A percentile compares a stretch with the other conserved stretches of the same genome.
Conservation (phyloP, 768 basidiomycete species). For the Boletus reticulatus region DNA sequence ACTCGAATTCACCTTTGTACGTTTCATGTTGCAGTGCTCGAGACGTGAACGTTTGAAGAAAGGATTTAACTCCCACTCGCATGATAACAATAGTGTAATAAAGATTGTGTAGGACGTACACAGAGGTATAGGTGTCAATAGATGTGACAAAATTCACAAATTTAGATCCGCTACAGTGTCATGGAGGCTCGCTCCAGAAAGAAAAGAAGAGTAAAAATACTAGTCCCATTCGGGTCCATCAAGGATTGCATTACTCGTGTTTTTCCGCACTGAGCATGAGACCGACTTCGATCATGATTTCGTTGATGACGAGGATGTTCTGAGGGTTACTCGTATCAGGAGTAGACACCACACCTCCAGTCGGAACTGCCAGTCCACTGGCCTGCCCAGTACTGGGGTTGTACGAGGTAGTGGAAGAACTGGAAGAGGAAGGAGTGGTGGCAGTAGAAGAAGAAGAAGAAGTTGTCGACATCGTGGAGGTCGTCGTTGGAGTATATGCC, state of each 20-base stretch:
- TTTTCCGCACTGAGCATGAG: slow-evolving; percentile 5
- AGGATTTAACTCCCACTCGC: neutral
- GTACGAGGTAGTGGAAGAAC: slow-evolving; percentile 16
- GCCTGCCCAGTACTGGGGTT: slow-evolving; percentile 12
- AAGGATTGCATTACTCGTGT: neutral
- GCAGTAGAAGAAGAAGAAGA: neutral
- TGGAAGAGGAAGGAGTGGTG: slow-evolving; percentile 10
- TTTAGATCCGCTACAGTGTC: neutral
- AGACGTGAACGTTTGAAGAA: neutral
- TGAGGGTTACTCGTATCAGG: slow-evolving; percentile 32
- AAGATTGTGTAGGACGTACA: slow-evolving; percentile 3
- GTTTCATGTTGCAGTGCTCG: neutral
- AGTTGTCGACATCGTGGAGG: slow-evolving; percentile 28
- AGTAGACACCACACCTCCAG: slow-evolving; percentile 27
- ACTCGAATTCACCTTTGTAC: neutral
- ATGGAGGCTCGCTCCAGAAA: slow-evolving; percentile 3
- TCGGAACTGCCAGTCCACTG: slow-evolving; percentile 29
- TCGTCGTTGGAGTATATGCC: slow-evolving; percentile 14
- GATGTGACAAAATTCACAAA: neutral
- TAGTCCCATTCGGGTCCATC: neutral
- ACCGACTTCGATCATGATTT: slow-evolving; percentile 37
- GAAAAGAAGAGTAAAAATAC: neutral
- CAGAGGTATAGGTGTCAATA: slow-evolving; percentile 21
- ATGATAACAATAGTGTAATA: slow-evolving; percentile 1
- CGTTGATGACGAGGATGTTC: slow-evolving; percentile 34